Evolutionary conservation across 163 green algal genomes (phyloP).

Genomic region (Volvox carteri): DNA sequence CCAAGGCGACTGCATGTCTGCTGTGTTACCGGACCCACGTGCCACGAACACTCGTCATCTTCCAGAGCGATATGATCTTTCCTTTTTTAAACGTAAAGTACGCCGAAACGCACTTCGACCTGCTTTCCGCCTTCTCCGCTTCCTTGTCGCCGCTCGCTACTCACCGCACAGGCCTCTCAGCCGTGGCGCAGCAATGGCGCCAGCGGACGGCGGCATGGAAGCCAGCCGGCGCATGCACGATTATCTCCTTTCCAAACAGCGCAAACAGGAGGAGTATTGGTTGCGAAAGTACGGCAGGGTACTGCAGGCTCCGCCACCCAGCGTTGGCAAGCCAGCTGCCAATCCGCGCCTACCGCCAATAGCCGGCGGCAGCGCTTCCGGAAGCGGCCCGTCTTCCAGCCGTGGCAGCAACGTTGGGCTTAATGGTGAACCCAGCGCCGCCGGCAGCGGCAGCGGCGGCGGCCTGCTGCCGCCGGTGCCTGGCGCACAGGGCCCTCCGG

Average conservation of each 20-base stretch:
- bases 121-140: neutral
- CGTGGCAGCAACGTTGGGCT: neutral
- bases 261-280: conserved; percentile 64
- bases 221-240: conserved; percentile 66
- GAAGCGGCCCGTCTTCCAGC: neutral
- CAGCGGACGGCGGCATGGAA: conserved; percentile 44
- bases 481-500: neutral
- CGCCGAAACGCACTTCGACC: neutral
- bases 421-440: neutral
- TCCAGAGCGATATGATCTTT: neutral
- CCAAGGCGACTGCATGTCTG: neutral
- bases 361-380: neutral
- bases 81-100: neutral
- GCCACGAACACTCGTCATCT: no score
- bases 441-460: neutral
- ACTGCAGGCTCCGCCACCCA: conserved; percentile 16
- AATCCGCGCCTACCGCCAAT: conserved; percentile 39
- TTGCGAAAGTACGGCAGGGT: conserved; percentile 66
- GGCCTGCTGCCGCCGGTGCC: conserved; percentile 16
- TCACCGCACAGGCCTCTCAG: neutral
- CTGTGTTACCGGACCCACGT: neutral
- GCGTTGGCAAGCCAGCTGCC: conserved; percentile 34
- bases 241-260: conserved; percentile 66
- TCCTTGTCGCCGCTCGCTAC: neutral
- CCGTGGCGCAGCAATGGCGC: conserved; percentile 20